Evolutionary conservation across 768 basidiomycete species (phyloP).

Genomic region (Suillus plorans): DNA sequence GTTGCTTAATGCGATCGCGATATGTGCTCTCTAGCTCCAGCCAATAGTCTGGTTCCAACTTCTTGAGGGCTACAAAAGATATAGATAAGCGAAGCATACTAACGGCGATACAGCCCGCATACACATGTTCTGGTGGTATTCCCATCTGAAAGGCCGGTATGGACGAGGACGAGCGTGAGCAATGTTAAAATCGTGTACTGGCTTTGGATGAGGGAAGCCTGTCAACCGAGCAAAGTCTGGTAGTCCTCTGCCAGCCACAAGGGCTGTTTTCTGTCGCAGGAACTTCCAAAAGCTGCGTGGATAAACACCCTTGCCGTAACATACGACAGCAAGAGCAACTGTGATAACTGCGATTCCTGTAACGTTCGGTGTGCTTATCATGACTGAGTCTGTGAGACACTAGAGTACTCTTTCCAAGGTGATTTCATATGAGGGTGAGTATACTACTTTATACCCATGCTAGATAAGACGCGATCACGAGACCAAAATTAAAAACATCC

Average conservation of each 20-base stretch:
- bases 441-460: neutral
- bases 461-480: neutral
- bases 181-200: slow-evolving; percentile 44
- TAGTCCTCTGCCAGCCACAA: slow-evolving; percentile 12
- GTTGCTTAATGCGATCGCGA: slow-evolving; percentile 40
- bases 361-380: slow-evolving; percentile 10
- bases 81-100: neutral
- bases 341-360: slow-evolving; percentile 8
- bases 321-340: slow-evolving; percentile 2
- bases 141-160: slow-evolving; percentile 57
- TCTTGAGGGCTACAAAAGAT: slow-evolving; percentile 37
- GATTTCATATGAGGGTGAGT: neutral
- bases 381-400: slow-evolving; percentile 2
- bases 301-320: neutral
- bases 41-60: slow-evolving; percentile 54
- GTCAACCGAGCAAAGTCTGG: slow-evolving; percentile 44
- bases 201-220: slow-evolving; percentile 42
- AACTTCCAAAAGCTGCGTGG: neutral
- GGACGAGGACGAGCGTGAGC: slow-evolving; percentile 45
- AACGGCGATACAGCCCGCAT: neutral
- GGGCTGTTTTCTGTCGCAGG: slow-evolving; percentile 1
- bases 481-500: no score
- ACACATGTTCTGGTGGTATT: slow-evolving; percentile 59
- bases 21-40: slow-evolving; percentile 58
- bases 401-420: neutral